Evolutionary conservation across 2,329 filamentous ascomycete genomes (phyloP), one percentile per base, ranked within the genome.

Genomic region (Neonectria magnoliae): DNA sequence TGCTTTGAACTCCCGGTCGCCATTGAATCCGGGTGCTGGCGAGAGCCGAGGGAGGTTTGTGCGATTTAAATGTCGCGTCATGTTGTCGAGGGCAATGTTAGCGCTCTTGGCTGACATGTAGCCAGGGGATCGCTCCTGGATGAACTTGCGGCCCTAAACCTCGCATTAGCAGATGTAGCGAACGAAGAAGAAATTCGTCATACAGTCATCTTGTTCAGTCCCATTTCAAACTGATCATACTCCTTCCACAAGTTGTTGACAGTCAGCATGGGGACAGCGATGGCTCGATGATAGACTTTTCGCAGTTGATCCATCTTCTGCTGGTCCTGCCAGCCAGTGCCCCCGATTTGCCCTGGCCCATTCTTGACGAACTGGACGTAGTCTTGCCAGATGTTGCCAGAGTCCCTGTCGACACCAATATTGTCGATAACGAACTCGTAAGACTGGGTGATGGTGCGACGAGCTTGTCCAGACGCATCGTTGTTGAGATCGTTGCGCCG

Each of bases 41-140:
- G 95, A 93, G 2, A 99, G 82, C 10, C 88, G 87, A 3, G 97
- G 93, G 1, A 97, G 81, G 5, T 92, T 94, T 3, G 89, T 92
- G 48, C 94, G 90, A 67, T 88, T 87, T 45, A 99, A 81, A 9
- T 90, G 90, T 42, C 90, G 88, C 1, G 92, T 94, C 59, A 97
- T 90, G 75, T 97, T 97, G 60, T 97, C 93, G n/a, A 98, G 83
- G 41, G 94, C 92, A 45, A 93, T 95, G 76, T 93, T 93, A 45
- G 94, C 94, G 70, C 92, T 94, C 77, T 97, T 91, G 57, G 97
- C 96, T 16, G 94, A 97, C 94, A 99, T 97, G 78, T 98, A 99
- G 3, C 91, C 88, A 1, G 95, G 92, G 0, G 95, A 98, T 66
- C 92, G 91, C 75, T 99, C 96, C 76, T 97, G 94, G 4, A 99